Evolutionary conservation across 805 yeast genomes (phyloP).

Genomic region (Cephaloascus albidus): DNA sequence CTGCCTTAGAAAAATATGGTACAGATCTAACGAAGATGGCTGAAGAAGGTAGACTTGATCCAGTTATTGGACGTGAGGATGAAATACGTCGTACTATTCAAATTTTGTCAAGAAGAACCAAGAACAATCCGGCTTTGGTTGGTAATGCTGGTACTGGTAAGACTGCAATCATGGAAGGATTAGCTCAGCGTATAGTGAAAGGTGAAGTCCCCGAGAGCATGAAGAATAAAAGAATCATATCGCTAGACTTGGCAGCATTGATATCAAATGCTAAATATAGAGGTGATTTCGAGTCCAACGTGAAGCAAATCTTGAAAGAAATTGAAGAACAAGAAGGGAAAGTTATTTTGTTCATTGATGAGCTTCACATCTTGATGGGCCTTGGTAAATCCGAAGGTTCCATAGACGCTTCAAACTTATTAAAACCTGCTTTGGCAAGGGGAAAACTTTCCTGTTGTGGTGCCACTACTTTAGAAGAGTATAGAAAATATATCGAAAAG

Average conservation of each 20-base stretch:
- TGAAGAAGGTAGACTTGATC: constrained; percentile 83
- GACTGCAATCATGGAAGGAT: constrained; percentile 93
- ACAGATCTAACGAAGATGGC: constrained; percentile 83
- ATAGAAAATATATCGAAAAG: constrained; percentile 85
- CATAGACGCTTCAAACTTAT: constrained; percentile 87
- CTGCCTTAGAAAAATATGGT: constrained; percentile 81
- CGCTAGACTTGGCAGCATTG: constrained; percentile 80
- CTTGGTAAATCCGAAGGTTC: constrained; percentile 92
- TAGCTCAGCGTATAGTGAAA: constrained; percentile 85
- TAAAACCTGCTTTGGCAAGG: constrained; percentile 90
- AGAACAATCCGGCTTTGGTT: constrained; percentile 89
- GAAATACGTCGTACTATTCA: constrained; percentile 91
- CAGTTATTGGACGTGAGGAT: constrained; percentile 95
- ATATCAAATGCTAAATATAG: constrained; percentile 94
- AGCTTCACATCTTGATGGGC: constrained; percentile 81
- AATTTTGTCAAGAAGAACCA: constrained; percentile 83
- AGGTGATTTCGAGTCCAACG: constrained; percentile 92
- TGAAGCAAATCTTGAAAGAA: constrained; percentile 74
- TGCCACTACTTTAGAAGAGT: constrained; percentile 93
- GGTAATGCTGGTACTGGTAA: constrained; percentile 99
- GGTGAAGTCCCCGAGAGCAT: constrained; percentile 94
- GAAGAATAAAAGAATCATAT: constrained; percentile 75
- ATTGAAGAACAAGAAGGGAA: constrained; percentile 71
- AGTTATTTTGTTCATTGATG: constrained; percentile 81
- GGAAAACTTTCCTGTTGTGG: constrained; percentile 91